Evolutionary conservation across 257 asterid genomes (phyloP).

Genomic region (Solanum peruvianum): DNA sequence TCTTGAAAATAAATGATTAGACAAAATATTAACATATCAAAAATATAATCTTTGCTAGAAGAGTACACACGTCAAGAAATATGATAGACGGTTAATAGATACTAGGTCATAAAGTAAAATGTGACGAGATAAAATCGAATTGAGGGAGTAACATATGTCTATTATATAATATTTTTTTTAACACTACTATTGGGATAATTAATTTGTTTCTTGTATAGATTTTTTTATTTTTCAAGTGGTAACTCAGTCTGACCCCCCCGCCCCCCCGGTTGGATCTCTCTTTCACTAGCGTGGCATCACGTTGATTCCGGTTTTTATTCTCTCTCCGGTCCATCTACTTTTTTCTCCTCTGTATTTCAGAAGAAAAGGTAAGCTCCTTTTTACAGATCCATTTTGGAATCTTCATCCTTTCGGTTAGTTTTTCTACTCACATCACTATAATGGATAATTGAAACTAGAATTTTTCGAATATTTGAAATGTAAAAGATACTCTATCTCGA

Average conservation of each 20-base stretch:
- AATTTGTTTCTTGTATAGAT: too few relatives aligned
- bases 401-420: not conserved
- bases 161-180: not conserved
- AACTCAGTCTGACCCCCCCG: not conserved
- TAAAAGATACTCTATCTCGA: not conserved
- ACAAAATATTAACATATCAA: too few relatives aligned
- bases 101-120: too few relatives aligned
- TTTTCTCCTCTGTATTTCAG: not conserved
- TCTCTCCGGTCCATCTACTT: not conserved
- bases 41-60: too few relatives aligned
- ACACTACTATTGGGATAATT: not conserved
- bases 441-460: not conserved
- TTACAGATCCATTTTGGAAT: slow-evolving; percentile 6
- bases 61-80: too few relatives aligned
- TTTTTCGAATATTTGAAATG: not conserved
- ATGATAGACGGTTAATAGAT: too few relatives aligned
- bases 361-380: slow-evolving; percentile 3
- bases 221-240: not conserved
- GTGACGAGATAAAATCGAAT: too few relatives aligned
- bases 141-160: not conserved
- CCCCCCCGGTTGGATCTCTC: not conserved
- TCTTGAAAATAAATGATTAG: too few relatives aligned
- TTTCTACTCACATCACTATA: not conserved
- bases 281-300: not conserved
- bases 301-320: not conserved